Percentiles rank a stretch among this genome's conserved stretches.
These are phyloP conservation scores for Gastrodia elata DNA, from an alignment of 106 monocot species.

Conservation along the genomic window DNA sequence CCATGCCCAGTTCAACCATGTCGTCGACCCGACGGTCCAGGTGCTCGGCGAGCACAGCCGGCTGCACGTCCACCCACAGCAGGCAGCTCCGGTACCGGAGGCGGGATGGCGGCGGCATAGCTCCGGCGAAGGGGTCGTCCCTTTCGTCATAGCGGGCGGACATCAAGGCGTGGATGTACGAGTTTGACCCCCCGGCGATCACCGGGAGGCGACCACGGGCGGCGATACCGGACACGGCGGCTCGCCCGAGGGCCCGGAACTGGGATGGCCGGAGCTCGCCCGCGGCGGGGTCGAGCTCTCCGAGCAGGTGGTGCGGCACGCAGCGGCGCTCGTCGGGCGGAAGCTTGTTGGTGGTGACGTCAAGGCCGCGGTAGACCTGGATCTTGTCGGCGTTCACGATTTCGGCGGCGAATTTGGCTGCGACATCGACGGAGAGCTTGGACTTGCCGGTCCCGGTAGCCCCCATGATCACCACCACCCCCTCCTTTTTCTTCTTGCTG, in stretches of 20 bases:
- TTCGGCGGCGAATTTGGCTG: constrained; percentile 33
- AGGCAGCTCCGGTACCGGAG: constrained; percentile 49
- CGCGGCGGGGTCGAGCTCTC: constrained; percentile 36
- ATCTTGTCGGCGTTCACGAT: constrained; percentile 91
- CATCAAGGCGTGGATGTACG: constrained; percentile 54
- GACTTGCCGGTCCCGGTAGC: constrained; percentile 92
- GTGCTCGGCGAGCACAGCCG: constrained; percentile 40
- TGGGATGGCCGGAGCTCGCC: constrained; percentile 47
- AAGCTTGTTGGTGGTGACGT: constrained; percentile 91
- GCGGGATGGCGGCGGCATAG: constrained; percentile 1
- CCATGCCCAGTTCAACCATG: constrained; percentile 72
- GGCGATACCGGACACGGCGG: constrained; percentile 26
- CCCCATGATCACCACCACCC: constrained; percentile 70
- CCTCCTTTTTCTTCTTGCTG: constrained; percentile 6
- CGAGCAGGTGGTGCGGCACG: constrained; percentile 84
- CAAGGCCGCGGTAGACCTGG: constrained; percentile 77
- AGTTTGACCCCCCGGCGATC: constrained; percentile 90
- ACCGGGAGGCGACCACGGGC: constrained; percentile 39
- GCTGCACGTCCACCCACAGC: constrained; percentile 71
- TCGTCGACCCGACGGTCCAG: constrained; percentile 87
- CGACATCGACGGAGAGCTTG: constrained; percentile 81
- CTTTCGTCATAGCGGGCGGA: constrained; percentile 13
- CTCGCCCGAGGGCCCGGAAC: constrained; percentile 43
- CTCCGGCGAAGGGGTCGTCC: constrained; percentile 25
- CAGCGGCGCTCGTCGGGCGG: constrained; percentile 37